These are phyloP conservation scores for Leptodontidium sp. DNA, from an alignment of 2,329 filamentous ascomycete species.

Conservation along the genomic window DNA sequence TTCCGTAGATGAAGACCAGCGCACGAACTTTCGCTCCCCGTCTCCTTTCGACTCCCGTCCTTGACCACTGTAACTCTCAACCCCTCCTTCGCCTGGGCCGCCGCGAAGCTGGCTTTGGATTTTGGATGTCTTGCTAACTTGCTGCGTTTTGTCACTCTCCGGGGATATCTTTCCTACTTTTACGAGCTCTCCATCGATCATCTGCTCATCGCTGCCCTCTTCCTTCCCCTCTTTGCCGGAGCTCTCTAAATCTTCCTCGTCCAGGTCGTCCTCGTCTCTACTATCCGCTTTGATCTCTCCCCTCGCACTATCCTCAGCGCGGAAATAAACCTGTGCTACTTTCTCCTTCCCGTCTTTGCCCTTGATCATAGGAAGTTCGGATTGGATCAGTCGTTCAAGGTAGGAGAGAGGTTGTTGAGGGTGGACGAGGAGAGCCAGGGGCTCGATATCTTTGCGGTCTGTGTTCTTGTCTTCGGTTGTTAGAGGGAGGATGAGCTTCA, in stretches of 20 bases:
- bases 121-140: constrained; percentile 7
- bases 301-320: constrained; percentile 77
- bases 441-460: constrained; percentile 77
- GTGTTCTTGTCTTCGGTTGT: constrained; percentile 65
- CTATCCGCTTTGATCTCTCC: constrained; percentile 56
- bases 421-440: constrained; percentile 84
- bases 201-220: constrained; percentile 56
- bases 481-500: constrained; percentile 83
- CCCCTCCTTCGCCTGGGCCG: constrained; percentile 62
- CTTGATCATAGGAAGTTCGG: constrained; percentile 75
- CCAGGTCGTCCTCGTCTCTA: constrained; percentile 48
- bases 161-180: constrained; percentile 48
- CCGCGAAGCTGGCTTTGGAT: constrained; percentile 53
- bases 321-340: constrained; percentile 78
- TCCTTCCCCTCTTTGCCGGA: constrained; percentile 47
- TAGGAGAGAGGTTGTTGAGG: constrained; percentile 92
- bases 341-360: constrained; percentile 70
- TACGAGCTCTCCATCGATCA: constrained; percentile 55
- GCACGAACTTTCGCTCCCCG: constrained; percentile 69
- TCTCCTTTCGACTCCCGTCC: constrained; percentile 61
- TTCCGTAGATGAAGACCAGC: constrained; percentile 89
- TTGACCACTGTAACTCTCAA: constrained; percentile 75
- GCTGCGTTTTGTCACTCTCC: constrained; percentile 36
- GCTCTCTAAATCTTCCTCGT: constrained; percentile 45
- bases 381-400: constrained; percentile 86